Base-by-base conservation (phyloP, 176 grass and related monocot genomes). In the Lolium perenne region DNA sequence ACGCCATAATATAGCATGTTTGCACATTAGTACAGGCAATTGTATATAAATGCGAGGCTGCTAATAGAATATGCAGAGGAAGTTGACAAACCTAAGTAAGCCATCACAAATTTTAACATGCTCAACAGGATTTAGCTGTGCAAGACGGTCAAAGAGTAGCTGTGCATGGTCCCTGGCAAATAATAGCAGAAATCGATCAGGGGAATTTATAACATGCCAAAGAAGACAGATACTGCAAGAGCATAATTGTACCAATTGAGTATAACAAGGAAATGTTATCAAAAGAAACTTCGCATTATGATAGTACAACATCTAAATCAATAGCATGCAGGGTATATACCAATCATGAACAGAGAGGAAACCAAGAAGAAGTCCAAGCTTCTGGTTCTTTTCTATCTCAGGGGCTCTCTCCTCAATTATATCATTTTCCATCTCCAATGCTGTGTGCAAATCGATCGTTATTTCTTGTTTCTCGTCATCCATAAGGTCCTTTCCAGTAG, bases 401-500 rank as follows among this genome's bases (percentile, higher is more conserved):
- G 84, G 77, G 26, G 84, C 90, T 78, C 94, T 82, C 86, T 99
- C 94, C 53, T 65, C 81, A 90, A 99, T 80, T 72, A 92, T 88
- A 90, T 93, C 92, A 72, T 82, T 91, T 85, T 99, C 97, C 94
- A 94, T 92, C 87, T 99, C 97, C 76, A 95, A 88, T 53, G 90
- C 87, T 60, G 97, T 92, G 87, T 88, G 91, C 16, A 99, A 86
- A 86, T 99, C 94, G 0, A 97, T 95, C 47, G 90, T 96, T 26
- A 97, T 72, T 92, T 99, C 97, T 93, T 96, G 97, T 58, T 99
- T 99, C 61, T 99, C 97, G 4, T 99, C 97, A 4, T 99, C 97
- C 94, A 99, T 99, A 79, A 99, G 94, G 74, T 99, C 97, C 81
- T 99, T 99, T 38, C 97, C 97, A 26, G 90, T 99, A 64, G 97